phyloP scores from a whole-genome alignment of 1,284 basidiomycete genomes.

The Fomitopsis betulina region DNA sequence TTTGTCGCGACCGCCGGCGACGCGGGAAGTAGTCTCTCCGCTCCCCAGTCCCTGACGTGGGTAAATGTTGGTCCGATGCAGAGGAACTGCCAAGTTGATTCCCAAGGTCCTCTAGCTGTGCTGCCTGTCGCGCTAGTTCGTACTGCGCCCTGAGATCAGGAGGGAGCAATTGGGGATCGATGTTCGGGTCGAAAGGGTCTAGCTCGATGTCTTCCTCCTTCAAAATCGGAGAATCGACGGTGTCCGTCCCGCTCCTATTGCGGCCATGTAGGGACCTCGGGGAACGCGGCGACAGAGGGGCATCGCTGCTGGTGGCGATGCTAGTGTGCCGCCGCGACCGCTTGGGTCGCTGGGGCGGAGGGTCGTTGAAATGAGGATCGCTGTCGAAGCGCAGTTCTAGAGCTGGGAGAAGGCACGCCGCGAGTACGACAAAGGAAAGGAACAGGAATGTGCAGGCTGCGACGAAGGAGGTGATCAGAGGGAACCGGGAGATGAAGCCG shows the following conservation, averaged over 20 bases:
- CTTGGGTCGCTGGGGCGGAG: constrained; percentile 1
- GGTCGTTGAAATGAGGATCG: constrained; percentile 1
- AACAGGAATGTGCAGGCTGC: constrained; percentile 48
- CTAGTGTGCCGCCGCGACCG: background rate
- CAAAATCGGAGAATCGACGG: background rate
- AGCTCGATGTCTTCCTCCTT: constrained; percentile 1
- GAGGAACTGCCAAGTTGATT: background rate
- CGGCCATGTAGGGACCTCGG: background rate
- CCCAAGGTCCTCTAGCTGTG: background rate
- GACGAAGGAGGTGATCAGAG: constrained; percentile 43
- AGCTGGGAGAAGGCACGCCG: constrained; percentile 37
- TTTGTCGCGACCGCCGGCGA: background rate
- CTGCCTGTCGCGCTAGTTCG: background rate
- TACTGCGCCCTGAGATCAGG: background rate
- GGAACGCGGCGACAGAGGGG: constrained; percentile 34
- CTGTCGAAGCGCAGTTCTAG: constrained; percentile 24
- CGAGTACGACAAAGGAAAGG: constrained; percentile 45
- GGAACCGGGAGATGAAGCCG: constrained; percentile 66
- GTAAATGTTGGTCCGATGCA: background rate
- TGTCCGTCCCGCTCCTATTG: background rate
- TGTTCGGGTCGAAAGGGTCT: constrained; percentile 2
- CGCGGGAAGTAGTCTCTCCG: background rate
- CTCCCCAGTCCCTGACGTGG: background rate
- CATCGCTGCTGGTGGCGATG: constrained; percentile 11
- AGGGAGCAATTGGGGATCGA: background rate